These are phyloP conservation scores for Annona squamosa DNA, from an alignment of 164 flowering plant genomes.

Conservation along the genomic window DNA sequence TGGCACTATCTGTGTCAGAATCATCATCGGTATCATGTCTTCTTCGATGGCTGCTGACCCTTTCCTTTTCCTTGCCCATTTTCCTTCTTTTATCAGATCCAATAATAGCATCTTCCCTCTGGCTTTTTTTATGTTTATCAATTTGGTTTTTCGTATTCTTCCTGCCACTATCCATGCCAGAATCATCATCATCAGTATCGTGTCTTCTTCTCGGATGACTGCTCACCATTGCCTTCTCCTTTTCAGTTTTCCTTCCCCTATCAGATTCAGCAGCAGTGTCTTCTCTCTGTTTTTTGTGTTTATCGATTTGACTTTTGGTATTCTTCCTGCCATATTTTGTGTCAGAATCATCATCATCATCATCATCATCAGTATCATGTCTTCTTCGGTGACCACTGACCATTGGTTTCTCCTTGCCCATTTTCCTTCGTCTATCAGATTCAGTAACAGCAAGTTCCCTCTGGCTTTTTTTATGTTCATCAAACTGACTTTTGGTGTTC, in stretches of 20 bases:
- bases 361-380: constrained; percentile 29
- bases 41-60: constrained; percentile 4
- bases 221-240: constrained; percentile 1
- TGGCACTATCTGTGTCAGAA: constrained; percentile 13
- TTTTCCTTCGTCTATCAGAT: constrained; percentile 6
- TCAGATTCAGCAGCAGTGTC: constrained; percentile 11
- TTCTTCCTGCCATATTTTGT: constrained; percentile 7
- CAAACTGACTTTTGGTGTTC: neutral
- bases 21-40: constrained; percentile 32
- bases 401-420: neutral
- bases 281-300: neutral
- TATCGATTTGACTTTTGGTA: too few species aligned
- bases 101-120: neutral
- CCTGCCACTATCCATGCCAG: constrained; percentile 12
- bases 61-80: constrained; percentile 4
- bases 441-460: neutral
- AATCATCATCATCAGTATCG: constrained; percentile 25
- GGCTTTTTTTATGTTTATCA: neutral
- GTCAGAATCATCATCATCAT: constrained; percentile 11
- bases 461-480: neutral
- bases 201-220: constrained; percentile 16
- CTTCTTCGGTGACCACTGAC: constrained; percentile 12
- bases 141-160: neutral
- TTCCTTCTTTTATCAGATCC: constrained; percentile 1
- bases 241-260: constrained; percentile 3